Evolutionary conservation across 345 rosid genomes (phyloP).

Genomic region (Isatis tinctoria): DNA sequence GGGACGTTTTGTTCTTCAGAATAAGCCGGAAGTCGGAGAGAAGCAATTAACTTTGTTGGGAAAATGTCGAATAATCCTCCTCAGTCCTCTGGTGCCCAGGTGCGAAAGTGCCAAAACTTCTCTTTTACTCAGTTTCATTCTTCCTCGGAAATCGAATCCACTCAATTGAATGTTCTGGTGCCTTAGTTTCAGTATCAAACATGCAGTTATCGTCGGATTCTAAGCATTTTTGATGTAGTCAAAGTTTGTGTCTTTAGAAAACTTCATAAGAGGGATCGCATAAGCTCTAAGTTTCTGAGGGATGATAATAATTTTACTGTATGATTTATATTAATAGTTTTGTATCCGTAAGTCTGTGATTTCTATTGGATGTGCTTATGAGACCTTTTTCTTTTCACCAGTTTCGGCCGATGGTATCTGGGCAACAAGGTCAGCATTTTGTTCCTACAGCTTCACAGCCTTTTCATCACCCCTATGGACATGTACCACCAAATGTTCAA

Average conservation of each 20-base stretch:
- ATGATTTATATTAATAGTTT: background rate
- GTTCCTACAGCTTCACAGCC: conserved; percentile 59
- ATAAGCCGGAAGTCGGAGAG: conserved; percentile 3
- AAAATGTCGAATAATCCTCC: conserved; percentile 66
- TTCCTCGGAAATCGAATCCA: conserved; percentile 4
- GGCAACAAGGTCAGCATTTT: conserved; percentile 66
- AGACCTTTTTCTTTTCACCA: conserved; percentile 29
- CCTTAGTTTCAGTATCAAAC: background rate
- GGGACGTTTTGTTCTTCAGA: conserved; percentile 2
- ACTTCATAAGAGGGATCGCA: background rate
- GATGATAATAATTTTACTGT: background rate
- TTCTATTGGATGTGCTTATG: background rate
- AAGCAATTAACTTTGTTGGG: conserved; percentile 20
- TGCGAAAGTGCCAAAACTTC: conserved; percentile 13
- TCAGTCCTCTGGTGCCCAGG: conserved; percentile 67
- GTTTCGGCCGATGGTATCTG: conserved; percentile 66
- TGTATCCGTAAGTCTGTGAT: background rate
- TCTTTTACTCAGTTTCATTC: background rate
- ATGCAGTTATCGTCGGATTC: background rate
- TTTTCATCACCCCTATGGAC: conserved; percentile 71
- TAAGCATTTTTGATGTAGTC: background rate
- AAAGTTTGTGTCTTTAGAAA: background rate
- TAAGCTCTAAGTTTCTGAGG: background rate
- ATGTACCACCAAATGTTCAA: conserved; percentile 56
- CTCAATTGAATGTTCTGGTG: background rate